Evolutionary conservation across 2,329 filamentous ascomycete genomes (phyloP), one percentile per base, ranked within the genome.

Genomic region (Penicillium italicum): DNA sequence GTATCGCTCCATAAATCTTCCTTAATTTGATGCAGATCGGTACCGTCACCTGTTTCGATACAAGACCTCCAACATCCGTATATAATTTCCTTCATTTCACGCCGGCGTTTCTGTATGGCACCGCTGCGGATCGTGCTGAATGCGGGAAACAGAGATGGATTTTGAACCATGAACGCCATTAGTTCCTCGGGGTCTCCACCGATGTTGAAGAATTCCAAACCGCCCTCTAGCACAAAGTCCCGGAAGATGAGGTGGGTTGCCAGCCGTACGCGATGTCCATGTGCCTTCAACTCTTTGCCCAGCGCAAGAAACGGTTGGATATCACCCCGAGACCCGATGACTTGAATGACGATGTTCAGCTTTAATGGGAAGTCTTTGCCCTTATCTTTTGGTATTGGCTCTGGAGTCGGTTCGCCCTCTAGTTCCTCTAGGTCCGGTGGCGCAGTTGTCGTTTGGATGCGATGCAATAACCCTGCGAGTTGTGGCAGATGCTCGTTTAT

Each of bases 141-240:
- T 0, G 88, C 88, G 2, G 91, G 91, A 84, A 95, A 90, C 22
- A 96, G 78, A 0, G 90, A 89, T 0, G 90, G 90, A 62, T 94
- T 89, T 72, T 92, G 92, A 46, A 94, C 90, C 90, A 94, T 94
- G 66, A 92, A 94, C 1, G 90, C 89, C 88, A 91, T 91, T 42
- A 91, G 77, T 64, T 89, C 83, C 1, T 84, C 82, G 1, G 88
- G 88, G 68, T 91, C 87, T 4, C 88, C 88, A 18, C 88, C 87
- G 47, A 91, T 88, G 59, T 77, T 83, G 71, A 88, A 91, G 69
- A 91, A 92, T 64, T 91, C 89, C 24, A 92, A 79, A 0, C 81
- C 87, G 67, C 85, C 86, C 50, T 89, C 85, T 55, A 85, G 82
- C 4, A 91, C 85, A 62, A 91, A 89, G 0, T 77, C 71, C 60